Percentiles rank a stretch among this genome's conserved stretches.
Conservation (phyloP, 1,284 basidiomycete species). For the Ceratobasidium sp. region DNA sequence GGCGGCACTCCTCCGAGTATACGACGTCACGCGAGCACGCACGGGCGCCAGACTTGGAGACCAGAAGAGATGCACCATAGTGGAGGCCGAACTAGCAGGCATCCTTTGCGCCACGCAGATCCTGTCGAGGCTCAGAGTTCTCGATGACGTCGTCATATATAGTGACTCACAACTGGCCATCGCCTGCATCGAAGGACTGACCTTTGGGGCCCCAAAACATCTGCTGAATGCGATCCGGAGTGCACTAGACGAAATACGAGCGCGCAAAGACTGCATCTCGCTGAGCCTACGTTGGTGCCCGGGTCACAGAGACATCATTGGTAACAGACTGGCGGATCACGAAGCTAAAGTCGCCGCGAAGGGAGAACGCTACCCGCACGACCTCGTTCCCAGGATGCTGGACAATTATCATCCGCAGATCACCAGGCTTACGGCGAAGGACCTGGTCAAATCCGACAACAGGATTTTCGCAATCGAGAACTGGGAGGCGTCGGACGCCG, state of each 20-base stretch:
- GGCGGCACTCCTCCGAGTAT: not conserved
- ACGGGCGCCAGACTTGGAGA: not conserved
- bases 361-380: not conserved
- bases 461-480: no score
- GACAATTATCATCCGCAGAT: no score
- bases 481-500: no score
- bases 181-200: not conserved
- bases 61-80: not conserved
- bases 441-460: no score
- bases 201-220: not conserved
- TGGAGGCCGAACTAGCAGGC: not conserved
- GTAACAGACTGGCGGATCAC: constrained; percentile 46
- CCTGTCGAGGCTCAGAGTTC: not conserved
- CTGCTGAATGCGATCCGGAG: not conserved
- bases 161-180: constrained; percentile 11
- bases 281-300: constrained; percentile 37
- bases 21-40: not conserved
- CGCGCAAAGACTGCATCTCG: not conserved
- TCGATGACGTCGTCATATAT: not conserved
- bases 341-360: constrained; percentile 22
- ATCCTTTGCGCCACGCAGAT: not conserved
- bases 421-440: no score
- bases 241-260: not conserved
- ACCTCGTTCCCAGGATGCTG: not conserved
- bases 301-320: constrained; percentile 43